Conservation (phyloP, 2,329 filamentous ascomycete species). For the Xylariaceae sp. region DNA sequence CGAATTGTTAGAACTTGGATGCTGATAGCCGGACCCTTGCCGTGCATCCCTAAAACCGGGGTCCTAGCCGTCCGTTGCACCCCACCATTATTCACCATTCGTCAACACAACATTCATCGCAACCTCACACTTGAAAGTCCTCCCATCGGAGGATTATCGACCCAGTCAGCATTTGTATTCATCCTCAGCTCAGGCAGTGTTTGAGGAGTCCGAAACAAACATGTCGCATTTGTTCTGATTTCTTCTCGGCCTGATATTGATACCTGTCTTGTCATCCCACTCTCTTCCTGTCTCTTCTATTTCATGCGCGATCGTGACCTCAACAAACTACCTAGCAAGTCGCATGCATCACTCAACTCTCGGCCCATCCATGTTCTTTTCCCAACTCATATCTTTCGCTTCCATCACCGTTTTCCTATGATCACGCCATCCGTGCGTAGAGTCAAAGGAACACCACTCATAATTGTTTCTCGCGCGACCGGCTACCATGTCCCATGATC, state of each 20-base stretch:
- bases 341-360: background rate
- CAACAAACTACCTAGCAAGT: background rate
- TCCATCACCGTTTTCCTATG: background rate
- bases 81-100: background rate
- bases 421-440: background rate
- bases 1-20: too few species aligned
- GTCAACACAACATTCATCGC: background rate
- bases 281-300: background rate
- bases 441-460: background rate
- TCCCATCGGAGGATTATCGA: background rate
- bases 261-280: background rate
- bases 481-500: constrained; percentile 10
- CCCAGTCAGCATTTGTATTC: background rate
- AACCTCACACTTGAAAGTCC: background rate
- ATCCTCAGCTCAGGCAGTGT: background rate
- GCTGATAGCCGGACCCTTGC: background rate
- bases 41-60: background rate
- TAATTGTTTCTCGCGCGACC: background rate
- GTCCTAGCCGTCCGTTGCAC: background rate
- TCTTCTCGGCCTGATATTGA: background rate
- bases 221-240: background rate
- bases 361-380: background rate
- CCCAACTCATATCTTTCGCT: background rate
- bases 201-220: background rate
- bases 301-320: background rate